phyloP scores from a whole-genome alignment of 129 eudicot species.

The Rutidosis leptorrhynchoides region DNA sequence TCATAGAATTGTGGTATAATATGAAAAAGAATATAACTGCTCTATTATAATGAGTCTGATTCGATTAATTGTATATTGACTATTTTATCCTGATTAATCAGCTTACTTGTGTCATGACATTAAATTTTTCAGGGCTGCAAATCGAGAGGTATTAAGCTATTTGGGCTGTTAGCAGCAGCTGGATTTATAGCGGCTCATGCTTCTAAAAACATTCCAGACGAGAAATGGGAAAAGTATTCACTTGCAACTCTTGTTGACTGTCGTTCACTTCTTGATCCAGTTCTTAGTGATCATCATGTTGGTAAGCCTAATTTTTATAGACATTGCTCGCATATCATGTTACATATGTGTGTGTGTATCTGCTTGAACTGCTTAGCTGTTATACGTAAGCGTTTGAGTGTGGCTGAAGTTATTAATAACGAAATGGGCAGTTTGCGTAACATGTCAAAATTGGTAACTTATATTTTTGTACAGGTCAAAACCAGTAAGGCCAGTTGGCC shows the following conservation, averaged over 20 bases:
- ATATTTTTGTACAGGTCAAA: background rate
- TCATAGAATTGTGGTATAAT: too few relatives aligned
- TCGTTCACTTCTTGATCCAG: constrained; percentile 80
- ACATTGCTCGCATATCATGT: constrained; percentile 2
- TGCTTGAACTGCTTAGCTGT: background rate
- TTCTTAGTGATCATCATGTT: constrained; percentile 53
- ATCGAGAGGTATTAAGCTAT: constrained; percentile 54
- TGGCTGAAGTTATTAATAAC: background rate
- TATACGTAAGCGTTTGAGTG: background rate
- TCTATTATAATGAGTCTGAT: background rate
- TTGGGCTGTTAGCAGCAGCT: constrained; percentile 69
- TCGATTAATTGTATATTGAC: constrained; percentile 3
- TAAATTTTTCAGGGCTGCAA: constrained; percentile 54
- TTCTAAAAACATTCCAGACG: constrained; percentile 50
- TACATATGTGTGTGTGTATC: background rate
- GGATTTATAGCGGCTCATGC: constrained; percentile 70
- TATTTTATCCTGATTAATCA: constrained; percentile 2
- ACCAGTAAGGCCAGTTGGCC: background rate
- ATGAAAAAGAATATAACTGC: too few relatives aligned
- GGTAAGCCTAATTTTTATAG: constrained; percentile 41
- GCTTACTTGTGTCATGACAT: constrained; percentile 18
- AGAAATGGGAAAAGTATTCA: constrained; percentile 80
- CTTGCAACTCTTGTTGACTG: constrained; percentile 78
- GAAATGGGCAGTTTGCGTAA: constrained; percentile 2
- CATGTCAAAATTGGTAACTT: background rate